These are phyloP conservation scores for Pavlovales sp. DNA, from an alignment of 208 protist species.

Conservation along the genomic window DNA sequence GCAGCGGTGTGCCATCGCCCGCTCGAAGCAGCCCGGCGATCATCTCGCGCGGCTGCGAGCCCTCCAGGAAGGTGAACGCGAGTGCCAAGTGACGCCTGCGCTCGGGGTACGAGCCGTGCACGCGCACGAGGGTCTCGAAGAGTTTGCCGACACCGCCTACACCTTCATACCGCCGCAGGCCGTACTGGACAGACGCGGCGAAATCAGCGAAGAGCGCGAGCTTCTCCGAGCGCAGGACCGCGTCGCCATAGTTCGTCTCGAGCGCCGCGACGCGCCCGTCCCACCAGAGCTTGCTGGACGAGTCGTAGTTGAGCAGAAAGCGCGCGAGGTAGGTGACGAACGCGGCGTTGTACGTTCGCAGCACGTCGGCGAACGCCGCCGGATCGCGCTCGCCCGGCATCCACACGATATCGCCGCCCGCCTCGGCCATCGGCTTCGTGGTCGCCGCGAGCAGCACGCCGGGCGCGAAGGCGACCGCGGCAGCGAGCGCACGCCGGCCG, in stretches of 20 bases:
- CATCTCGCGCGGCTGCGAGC: neutral
- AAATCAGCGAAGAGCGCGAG: neutral
- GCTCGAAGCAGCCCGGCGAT: neutral
- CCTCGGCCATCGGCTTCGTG: no score
- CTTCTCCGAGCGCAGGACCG: neutral
- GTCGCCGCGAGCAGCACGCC: neutral
- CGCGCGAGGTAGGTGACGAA: constrained; percentile 40
- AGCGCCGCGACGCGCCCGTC: neutral
- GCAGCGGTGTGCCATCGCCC: neutral
- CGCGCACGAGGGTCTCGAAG: neutral
- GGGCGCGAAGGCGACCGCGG: neutral
- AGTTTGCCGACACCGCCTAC: neutral
- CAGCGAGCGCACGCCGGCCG: no score
- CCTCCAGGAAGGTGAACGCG: neutral
- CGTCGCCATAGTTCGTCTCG: no score
- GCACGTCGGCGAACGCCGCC: neutral
- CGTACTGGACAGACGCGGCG: neutral
- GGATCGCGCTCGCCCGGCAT: neutral
- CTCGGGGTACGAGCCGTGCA: neutral
- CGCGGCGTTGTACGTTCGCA: neutral
- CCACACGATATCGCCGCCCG: no score
- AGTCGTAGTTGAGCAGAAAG: constrained; percentile 37
- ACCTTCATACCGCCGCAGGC: neutral
- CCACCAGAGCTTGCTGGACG: neutral
- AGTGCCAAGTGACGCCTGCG: neutral